phyloP scores from a whole-genome alignment of 2,329 filamentous ascomycete genomes.

The Emmonsia crescens region DNA sequence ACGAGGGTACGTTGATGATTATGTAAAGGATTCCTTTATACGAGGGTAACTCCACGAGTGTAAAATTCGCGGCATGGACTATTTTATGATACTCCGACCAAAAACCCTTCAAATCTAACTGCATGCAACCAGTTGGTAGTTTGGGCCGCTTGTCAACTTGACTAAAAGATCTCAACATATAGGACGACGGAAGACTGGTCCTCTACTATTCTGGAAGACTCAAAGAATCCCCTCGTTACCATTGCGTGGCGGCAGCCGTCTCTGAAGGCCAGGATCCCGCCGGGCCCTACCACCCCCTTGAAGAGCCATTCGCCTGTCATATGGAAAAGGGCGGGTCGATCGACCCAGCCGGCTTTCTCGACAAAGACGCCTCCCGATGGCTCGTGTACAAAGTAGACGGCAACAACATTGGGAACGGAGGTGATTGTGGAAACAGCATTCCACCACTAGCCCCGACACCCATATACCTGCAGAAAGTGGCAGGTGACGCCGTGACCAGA shows the following conservation, averaged over 20 bases:
- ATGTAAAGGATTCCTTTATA: not conserved
- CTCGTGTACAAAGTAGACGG: slow-evolving; percentile 58
- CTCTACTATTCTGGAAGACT: slow-evolving; percentile 50
- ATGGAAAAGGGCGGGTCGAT: slow-evolving; percentile 49
- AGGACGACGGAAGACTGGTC: slow-evolving; percentile 43
- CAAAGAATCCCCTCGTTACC: slow-evolving; percentile 29
- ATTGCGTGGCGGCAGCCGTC: slow-evolving; percentile 51
- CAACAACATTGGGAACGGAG: slow-evolving; percentile 42
- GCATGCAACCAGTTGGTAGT: no score
- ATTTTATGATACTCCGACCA: not conserved
- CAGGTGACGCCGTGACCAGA: slow-evolving; percentile 40
- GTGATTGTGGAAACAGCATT: slow-evolving; percentile 38
- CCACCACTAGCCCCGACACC: slow-evolving; percentile 27
- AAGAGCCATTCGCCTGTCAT: slow-evolving; percentile 43
- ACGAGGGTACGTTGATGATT: slow-evolving; percentile 26
- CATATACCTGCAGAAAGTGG: slow-evolving; percentile 32
- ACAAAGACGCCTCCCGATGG: slow-evolving; percentile 45
- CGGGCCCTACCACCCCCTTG: slow-evolving; percentile 44
- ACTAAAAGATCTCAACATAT: not conserved
- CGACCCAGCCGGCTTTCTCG: slow-evolving; percentile 50
- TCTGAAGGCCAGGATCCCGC: slow-evolving; percentile 30
- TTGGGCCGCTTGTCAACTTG: not conserved
- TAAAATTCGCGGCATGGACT: not conserved
- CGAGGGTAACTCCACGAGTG: not conserved
- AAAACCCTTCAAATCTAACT: no score